These are phyloP conservation scores for Coleophoma cylindrospora DNA, from an alignment of 2,329 filamentous ascomycete species.

Conservation along the genomic window DNA sequence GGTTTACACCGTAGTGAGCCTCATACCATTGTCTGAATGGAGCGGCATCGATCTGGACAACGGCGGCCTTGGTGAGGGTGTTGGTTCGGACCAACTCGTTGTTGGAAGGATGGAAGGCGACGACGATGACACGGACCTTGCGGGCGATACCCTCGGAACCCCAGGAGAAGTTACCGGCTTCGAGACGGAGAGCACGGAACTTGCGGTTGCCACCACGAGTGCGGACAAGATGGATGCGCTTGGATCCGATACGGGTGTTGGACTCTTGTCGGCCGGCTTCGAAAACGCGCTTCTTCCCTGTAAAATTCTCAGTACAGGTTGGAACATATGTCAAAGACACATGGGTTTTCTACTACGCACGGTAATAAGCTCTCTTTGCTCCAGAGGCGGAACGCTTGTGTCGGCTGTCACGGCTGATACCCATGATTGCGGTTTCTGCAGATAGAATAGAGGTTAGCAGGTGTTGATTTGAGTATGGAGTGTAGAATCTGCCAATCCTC, in stretches of 20 bases:
- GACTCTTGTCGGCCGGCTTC: conserved; percentile 99
- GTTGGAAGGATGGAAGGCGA: conserved; percentile 99
- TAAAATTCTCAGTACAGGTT: conserved; percentile 55
- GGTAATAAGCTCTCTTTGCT: conserved; percentile 94
- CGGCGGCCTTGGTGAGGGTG: conserved; percentile 98
- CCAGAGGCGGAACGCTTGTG: conserved; percentile 99
- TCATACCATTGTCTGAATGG: conserved; percentile 99
- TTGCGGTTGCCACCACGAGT: conserved; percentile 99
- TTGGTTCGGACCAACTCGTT: conserved; percentile 99
- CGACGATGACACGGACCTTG: conserved; percentile 98
- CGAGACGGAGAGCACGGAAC: conserved; percentile 98
- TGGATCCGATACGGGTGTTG: conserved; percentile 97
- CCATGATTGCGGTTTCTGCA: conserved; percentile 78
- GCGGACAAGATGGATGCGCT: conserved; percentile 95
- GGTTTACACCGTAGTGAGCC: conserved; percentile 91
- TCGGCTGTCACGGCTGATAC: conserved; percentile 99
- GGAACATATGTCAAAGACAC: conserved; percentile 64
- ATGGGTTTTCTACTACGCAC: conserved; percentile 71
- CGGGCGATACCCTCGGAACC: conserved; percentile 95
- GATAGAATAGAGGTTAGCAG: conserved; percentile 23
- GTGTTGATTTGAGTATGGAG: conserved; percentile 1
- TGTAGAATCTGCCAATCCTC: not conserved
- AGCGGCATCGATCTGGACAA: conserved; percentile 97
- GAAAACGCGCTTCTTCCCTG: conserved; percentile 96
- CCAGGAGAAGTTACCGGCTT: conserved; percentile 99